Percentiles rank a stretch among this genome's conserved stretches.
phyloP scores from a whole-genome alignment of 495 filamentous ascomycete genomes.

The Penicillium egyptiacum region DNA sequence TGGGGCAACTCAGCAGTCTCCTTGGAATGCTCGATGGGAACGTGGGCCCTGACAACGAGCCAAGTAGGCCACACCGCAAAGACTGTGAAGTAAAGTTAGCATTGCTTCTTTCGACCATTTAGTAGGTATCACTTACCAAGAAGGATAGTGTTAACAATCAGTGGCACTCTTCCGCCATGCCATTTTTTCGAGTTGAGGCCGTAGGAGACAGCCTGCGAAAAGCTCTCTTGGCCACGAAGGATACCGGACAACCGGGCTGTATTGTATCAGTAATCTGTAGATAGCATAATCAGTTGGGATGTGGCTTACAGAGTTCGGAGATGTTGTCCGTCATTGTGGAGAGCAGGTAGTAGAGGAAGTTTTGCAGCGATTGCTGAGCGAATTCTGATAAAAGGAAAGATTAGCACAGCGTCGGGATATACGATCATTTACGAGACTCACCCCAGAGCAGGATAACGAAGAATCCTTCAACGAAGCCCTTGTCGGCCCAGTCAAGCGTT shows the following conservation, averaged over 20 bases:
- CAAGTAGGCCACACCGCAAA: conserved; percentile 31
- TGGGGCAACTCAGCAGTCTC: background rate
- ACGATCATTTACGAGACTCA: conserved; percentile 4
- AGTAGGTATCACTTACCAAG: conserved; percentile 32
- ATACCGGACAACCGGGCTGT: conserved; percentile 56
- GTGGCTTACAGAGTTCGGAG: conserved; percentile 51
- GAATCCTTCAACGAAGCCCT: conserved; percentile 45
- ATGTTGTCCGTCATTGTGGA: conserved; percentile 55
- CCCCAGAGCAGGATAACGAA: conserved; percentile 50
- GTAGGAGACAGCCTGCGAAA: conserved; percentile 60
- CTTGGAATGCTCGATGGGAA: conserved; percentile 23
- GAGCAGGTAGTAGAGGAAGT: conserved; percentile 60
- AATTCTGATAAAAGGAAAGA: conserved; percentile 26
- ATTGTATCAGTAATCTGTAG: conserved; percentile 19
- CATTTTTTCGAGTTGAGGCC: conserved; percentile 52
- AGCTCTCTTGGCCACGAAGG: conserved; percentile 60
- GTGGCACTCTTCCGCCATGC: conserved; percentile 48
- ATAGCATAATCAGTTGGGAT: conserved; percentile 9
- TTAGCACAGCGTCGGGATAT: background rate
- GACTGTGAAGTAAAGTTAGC: conserved; percentile 10
- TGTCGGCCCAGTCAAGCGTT: conserved; percentile 42
- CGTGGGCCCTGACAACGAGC: conserved; percentile 25
- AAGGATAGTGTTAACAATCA: conserved; percentile 51
- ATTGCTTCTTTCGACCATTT: background rate
- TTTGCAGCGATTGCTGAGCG: conserved; percentile 47